Conservation (phyloP, 306 rosid genomes). For the Cucurbita argyrosperma region DNA sequence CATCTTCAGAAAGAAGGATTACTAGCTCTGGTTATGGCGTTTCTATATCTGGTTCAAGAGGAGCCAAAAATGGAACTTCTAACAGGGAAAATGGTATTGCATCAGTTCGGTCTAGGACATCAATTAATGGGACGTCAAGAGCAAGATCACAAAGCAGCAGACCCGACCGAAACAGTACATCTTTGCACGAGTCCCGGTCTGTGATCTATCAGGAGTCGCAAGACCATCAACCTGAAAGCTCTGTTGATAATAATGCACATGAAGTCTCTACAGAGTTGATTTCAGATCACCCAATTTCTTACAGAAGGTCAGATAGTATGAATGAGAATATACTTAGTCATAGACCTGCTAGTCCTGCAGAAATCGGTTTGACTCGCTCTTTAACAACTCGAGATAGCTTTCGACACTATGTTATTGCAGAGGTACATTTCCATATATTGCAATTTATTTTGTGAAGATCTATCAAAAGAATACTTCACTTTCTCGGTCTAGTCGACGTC, state of each 20-base stretch:
- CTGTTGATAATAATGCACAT: slow-evolving; percentile 22
- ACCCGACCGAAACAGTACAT: slow-evolving; percentile 32
- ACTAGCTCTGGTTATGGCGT: slow-evolving; percentile 45
- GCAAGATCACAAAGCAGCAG: slow-evolving; percentile 39
- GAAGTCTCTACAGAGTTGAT: slow-evolving; percentile 30
- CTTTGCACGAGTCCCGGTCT: slow-evolving; percentile 25
- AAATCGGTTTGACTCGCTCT: slow-evolving; percentile 43
- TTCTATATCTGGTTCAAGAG: slow-evolving; percentile 70
- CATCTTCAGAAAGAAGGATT: slow-evolving; percentile 27
- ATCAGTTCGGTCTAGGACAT: slow-evolving; percentile 51
- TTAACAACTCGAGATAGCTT: slow-evolving; percentile 38
- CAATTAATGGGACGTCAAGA: slow-evolving; percentile 22
- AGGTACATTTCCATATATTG: slow-evolving; percentile 33
- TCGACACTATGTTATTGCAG: slow-evolving; percentile 68
- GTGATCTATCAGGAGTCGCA: slow-evolving; percentile 30
- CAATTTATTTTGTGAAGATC: background rate
- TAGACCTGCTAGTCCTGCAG: slow-evolving; percentile 39
- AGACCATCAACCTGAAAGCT: slow-evolving; percentile 14
- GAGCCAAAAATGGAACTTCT: slow-evolving; percentile 36
- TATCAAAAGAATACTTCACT: background rate
- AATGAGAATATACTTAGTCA: slow-evolving; percentile 31
- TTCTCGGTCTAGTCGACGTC: background rate
- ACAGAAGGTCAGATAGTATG: slow-evolving; percentile 36
- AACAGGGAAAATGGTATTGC: slow-evolving; percentile 36
- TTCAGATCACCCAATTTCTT: slow-evolving; percentile 30